Conservation (phyloP, 2,329 filamentous ascomycete species). For the Orbilia blumenaviensis region DNA sequence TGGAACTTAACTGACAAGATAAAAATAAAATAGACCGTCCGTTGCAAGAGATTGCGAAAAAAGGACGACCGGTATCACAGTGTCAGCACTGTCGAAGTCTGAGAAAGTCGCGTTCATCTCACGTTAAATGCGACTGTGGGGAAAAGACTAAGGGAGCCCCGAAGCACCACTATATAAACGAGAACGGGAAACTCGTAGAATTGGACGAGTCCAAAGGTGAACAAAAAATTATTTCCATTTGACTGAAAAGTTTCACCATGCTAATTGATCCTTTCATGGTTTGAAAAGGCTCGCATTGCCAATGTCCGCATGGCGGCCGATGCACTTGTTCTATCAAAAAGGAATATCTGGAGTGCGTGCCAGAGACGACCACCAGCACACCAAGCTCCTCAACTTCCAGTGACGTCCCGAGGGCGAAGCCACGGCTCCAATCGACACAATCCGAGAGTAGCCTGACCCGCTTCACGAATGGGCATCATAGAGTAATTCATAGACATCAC, state of each 20-base stretch:
- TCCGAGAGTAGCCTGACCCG: constrained; percentile 68
- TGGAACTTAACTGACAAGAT: constrained; percentile 48
- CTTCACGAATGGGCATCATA: constrained; percentile 73
- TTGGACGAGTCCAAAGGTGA: constrained; percentile 52
- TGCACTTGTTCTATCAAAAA: constrained; percentile 74
- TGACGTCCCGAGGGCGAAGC: constrained; percentile 63
- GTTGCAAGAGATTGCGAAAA: constrained; percentile 94
- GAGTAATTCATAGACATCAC: constrained; percentile 70
- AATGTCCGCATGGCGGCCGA: constrained; percentile 74
- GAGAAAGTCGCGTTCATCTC: constrained; percentile 93
- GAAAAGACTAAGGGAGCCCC: constrained; percentile 73
- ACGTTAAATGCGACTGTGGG: constrained; percentile 96
- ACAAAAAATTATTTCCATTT: background rate
- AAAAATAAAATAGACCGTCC: constrained; percentile 74
- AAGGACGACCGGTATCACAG: constrained; percentile 96
- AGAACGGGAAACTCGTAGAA: constrained; percentile 52
- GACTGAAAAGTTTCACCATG: background rate
- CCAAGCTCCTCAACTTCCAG: constrained; percentile 62
- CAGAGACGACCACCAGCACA: constrained; percentile 70
- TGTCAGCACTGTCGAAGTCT: constrained; percentile 95
- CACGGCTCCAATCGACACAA: constrained; percentile 71
- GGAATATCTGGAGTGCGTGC: constrained; percentile 71
- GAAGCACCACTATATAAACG: constrained; percentile 53
- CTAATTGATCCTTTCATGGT: constrained; percentile 18
- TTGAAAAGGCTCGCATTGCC: constrained; percentile 69